A percentile compares a stretch with the other conserved stretches of the same genome.
Conservation (phyloP, 257 asterid genomes). For the Haberlea rhodopensis region DNA sequence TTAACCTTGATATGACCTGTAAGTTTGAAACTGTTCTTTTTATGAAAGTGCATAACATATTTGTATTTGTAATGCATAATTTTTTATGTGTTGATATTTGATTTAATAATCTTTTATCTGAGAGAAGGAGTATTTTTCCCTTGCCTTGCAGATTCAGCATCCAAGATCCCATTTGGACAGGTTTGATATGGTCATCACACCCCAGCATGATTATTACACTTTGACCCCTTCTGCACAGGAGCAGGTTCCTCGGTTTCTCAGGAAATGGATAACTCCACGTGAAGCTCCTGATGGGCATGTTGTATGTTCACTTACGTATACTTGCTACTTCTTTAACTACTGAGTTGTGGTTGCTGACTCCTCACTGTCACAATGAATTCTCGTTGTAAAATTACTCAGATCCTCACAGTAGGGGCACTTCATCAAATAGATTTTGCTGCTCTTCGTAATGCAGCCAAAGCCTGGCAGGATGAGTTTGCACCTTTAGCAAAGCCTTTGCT, state of each 20-base stretch:
- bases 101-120: constrained; percentile 1
- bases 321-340: constrained; percentile 8
- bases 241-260: constrained; percentile 81
- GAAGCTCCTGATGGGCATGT: constrained; percentile 76
- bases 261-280: constrained; percentile 83
- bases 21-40: background rate
- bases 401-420: constrained; percentile 91
- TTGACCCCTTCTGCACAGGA: constrained; percentile 71
- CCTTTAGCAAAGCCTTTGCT: constrained; percentile 83
- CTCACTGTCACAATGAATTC: constrained; percentile 19
- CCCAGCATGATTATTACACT: constrained; percentile 86
- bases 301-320: constrained; percentile 46
- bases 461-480: constrained; percentile 91
- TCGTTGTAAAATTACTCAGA: constrained; percentile 40
- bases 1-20: constrained; percentile 1
- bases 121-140: constrained; percentile 8
- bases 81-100: constrained; percentile 6
- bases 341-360: constrained; percentile 23
- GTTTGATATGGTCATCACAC: constrained; percentile 92
- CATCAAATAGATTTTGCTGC: constrained; percentile 84
- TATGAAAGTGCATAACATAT: background rate
- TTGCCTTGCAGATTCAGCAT: constrained; percentile 83
- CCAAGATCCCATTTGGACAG: constrained; percentile 88
- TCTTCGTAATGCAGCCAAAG: constrained; percentile 74
- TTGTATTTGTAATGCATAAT: constrained; percentile 11